These are phyloP conservation scores for Trichoderma asperelloides DNA, from an alignment of 495 filamentous ascomycete genomes.

Conservation along the genomic window DNA sequence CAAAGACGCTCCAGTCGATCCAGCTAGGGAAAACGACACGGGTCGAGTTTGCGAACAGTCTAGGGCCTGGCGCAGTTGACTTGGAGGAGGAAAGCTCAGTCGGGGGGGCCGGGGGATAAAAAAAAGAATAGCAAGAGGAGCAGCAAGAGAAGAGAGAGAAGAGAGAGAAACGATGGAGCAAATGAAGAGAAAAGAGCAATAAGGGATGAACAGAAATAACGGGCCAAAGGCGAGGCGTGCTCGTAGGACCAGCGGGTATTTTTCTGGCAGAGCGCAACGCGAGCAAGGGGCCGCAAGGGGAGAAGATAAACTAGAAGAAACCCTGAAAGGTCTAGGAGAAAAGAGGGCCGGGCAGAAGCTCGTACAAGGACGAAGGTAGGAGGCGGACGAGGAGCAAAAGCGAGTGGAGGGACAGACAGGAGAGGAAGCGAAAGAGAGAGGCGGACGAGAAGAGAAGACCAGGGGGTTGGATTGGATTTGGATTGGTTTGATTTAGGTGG, in stretches of 20 bases:
- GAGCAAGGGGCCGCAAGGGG: background rate
- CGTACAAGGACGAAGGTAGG: background rate
- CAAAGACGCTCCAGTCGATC: background rate
- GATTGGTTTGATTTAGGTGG: background rate
- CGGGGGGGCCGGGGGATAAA: conserved; percentile 20
- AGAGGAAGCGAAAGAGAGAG: conserved; percentile 21
- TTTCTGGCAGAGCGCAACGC: conserved; percentile 6
- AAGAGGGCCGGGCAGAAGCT: conserved; percentile 15
- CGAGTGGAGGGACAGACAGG: conserved; percentile 19
- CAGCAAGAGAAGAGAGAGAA: conserved; percentile 23
- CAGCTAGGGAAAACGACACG: conserved; percentile 10
- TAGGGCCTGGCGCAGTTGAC: background rate
- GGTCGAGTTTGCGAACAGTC: conserved; percentile 11
- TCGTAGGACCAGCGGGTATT: conserved; percentile 12
- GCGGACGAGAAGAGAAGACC: background rate
- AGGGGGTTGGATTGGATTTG: background rate
- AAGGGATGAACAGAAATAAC: conserved; percentile 10
- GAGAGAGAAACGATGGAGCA: conserved; percentile 18
- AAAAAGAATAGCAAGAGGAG: conserved; percentile 23
- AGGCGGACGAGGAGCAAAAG: conserved; percentile 14
- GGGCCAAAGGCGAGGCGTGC: conserved; percentile 18
- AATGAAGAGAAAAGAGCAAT: background rate
- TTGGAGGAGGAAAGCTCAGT: conserved; percentile 12
- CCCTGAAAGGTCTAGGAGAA: conserved; percentile 16
- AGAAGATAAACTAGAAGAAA: background rate